These are phyloP conservation scores for Huntiella savannae DNA, from an alignment of 2,329 filamentous ascomycete genomes.

Conservation along the genomic window DNA sequence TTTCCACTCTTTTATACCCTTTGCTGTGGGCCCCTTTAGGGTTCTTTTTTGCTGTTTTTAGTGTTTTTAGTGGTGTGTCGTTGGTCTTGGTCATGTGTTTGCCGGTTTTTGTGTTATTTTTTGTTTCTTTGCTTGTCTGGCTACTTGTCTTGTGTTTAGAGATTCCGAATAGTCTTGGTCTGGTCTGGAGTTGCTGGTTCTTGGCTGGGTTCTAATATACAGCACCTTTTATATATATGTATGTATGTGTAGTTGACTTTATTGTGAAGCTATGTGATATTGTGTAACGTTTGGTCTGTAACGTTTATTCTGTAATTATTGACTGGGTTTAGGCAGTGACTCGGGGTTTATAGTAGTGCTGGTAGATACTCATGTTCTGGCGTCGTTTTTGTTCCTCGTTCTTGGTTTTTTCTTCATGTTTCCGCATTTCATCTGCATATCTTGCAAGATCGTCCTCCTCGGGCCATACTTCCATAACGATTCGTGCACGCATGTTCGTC, in stretches of 20 bases:
- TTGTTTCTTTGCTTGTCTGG: constrained; percentile 2
- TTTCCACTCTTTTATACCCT: background rate
- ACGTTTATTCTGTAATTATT: background rate
- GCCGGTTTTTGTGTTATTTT: background rate
- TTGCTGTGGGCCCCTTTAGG: background rate
- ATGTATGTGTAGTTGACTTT: background rate
- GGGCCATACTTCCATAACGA: constrained; percentile 6
- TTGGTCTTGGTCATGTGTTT: background rate
- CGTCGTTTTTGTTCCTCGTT: background rate
- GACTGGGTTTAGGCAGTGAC: too few species aligned
- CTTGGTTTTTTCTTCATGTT: background rate
- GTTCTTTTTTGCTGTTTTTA: background rate
- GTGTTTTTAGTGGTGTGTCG: background rate
- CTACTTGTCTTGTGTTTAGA: constrained; percentile 9
- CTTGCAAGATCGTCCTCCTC: constrained; percentile 1
- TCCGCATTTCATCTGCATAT: background rate
- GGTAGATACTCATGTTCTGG: too few species aligned
- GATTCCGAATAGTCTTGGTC: constrained; percentile 8
- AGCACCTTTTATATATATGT: constrained; percentile 4
- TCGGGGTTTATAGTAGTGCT: too few species aligned
- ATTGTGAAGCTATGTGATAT: background rate
- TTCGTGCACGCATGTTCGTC: constrained; percentile 6
- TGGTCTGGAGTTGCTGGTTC: constrained; percentile 12
- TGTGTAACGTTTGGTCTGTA: background rate
- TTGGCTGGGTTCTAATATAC: constrained; percentile 11